phyloP scores from a whole-genome alignment of 306 rosid genomes.

The Acacia acuminata region DNA sequence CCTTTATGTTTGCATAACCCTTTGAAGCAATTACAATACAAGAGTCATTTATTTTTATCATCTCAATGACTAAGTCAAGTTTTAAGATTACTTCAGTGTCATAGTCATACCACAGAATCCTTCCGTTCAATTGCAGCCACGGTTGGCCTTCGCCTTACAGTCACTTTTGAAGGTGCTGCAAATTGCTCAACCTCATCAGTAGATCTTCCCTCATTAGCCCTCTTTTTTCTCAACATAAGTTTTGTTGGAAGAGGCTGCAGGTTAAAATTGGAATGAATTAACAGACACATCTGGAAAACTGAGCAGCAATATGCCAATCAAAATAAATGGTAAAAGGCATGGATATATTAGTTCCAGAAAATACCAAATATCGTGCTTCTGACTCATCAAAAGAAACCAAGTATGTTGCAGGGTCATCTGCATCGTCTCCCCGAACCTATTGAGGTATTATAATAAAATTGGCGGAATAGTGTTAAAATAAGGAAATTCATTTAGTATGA shows the following conservation, averaged over 20 bases:
- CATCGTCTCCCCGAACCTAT: slow-evolving; percentile 90
- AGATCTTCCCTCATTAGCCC: slow-evolving; percentile 88
- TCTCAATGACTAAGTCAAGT: slow-evolving; percentile 4
- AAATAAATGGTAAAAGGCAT: neutral
- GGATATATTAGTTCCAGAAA: slow-evolving; percentile 20
- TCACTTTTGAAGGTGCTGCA: slow-evolving; percentile 78
- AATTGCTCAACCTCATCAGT: slow-evolving; percentile 85
- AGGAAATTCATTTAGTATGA: neutral
- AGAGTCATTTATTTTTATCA: neutral
- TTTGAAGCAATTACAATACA: slow-evolving; percentile 41
- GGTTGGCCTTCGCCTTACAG: slow-evolving; percentile 72
- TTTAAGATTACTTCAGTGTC: slow-evolving; percentile 25
- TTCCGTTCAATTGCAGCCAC: slow-evolving; percentile 73
- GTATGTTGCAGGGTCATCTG: slow-evolving; percentile 78
- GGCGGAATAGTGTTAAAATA: slow-evolving; percentile 23
- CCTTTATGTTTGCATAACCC: slow-evolving; percentile 65
- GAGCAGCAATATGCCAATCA: neutral
- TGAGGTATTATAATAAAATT: slow-evolving; percentile 9
- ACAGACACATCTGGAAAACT: slow-evolving; percentile 1
- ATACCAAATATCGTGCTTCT: slow-evolving; percentile 90
- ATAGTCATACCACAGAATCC: slow-evolving; percentile 81
- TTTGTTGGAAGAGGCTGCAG: slow-evolving; percentile 94
- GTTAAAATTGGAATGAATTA: slow-evolving; percentile 31
- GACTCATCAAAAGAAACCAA: slow-evolving; percentile 82
- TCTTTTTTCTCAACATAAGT: slow-evolving; percentile 86